These are phyloP conservation scores for Diophrys sp. DNA, from an alignment of 73 alveolate species.

Conservation along the genomic window DNA sequence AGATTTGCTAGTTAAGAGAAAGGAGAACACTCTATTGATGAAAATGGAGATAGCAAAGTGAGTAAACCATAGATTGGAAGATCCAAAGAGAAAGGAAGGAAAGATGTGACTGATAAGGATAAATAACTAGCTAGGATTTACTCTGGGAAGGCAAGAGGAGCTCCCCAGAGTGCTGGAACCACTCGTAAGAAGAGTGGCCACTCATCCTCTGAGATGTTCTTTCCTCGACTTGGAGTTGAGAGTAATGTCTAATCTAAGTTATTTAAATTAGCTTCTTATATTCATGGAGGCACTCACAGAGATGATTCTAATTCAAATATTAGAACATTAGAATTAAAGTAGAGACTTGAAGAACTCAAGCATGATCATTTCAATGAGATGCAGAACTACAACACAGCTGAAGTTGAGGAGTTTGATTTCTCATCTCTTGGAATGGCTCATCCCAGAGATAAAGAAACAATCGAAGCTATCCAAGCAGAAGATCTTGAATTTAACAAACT, in stretches of 20 bases:
- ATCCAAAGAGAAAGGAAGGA: background rate
- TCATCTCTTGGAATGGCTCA: no score
- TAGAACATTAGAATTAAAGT: background rate
- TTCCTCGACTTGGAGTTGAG: slow-evolving; percentile 29
- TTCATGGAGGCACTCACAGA: background rate
- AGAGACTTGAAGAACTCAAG: slow-evolving; percentile 11
- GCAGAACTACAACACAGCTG: background rate
- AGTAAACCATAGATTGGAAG: background rate
- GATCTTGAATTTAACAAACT: background rate
- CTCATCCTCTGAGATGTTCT: slow-evolving; percentile 32
- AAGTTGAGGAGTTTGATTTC: no score
- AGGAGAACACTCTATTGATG: background rate
- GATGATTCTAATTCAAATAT: no score
- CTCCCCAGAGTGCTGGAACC: background rate
- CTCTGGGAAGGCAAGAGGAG: background rate
- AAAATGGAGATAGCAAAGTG: no score
- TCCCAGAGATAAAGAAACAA: no score
- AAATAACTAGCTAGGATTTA: background rate
- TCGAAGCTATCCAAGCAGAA: background rate
- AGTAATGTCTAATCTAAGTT: slow-evolving; percentile 17
- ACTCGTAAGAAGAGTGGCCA: slow-evolving; percentile 14
- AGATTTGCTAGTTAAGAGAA: background rate
- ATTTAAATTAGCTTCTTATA: slow-evolving; percentile 37
- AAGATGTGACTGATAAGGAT: background rate
- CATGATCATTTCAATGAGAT: background rate